phyloP scores from a whole-genome alignment of 75 land plant genomes.

The Ceratopteris richardii region DNA sequence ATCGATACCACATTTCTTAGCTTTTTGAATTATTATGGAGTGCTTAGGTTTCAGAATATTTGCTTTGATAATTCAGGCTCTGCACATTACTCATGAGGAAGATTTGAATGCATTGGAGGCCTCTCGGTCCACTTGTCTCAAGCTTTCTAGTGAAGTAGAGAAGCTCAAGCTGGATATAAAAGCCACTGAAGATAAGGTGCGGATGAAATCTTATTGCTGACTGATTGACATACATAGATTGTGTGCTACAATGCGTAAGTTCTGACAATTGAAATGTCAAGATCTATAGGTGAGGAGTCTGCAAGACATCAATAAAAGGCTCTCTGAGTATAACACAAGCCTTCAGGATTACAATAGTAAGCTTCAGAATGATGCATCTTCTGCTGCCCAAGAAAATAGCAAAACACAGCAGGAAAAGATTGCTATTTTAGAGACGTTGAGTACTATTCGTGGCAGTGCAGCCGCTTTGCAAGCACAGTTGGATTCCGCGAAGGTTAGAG shows the following conservation, averaged over 20 bases:
- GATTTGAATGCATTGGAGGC: conserved; percentile 13
- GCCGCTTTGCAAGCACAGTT: conserved; percentile 29
- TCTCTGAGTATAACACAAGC: conserved; percentile 30
- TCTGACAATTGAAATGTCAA: not conserved
- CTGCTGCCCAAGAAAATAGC: conserved; percentile 29
- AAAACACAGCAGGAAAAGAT: conserved; percentile 31
- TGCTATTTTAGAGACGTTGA: conserved; percentile 27
- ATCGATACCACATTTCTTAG: not conserved
- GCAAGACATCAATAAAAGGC: conserved; percentile 26
- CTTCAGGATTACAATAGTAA: conserved; percentile 30
- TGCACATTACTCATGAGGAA: conserved; percentile 10
- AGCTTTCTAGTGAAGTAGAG: conserved; percentile 14
- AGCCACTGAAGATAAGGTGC: conserved; percentile 13
- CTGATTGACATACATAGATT: too few relatives aligned
- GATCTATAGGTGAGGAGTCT: conserved; percentile 15
- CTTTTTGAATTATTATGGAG: not conserved
- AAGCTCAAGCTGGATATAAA: conserved; percentile 17
- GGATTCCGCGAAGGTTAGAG: conserved; percentile 20
- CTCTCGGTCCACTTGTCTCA: conserved; percentile 4
- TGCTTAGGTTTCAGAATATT: not conserved
- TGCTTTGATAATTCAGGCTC: conserved; percentile 9
- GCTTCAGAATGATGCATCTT: conserved; percentile 24
- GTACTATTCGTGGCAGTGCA: conserved; percentile 17
- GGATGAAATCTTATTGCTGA: too few relatives aligned
- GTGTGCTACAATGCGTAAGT: too few relatives aligned